Percentiles rank a stretch among this genome's conserved stretches.
Conservation (phyloP, 495 filamentous ascomycete genomes). For the Podospora tetraspora region DNA sequence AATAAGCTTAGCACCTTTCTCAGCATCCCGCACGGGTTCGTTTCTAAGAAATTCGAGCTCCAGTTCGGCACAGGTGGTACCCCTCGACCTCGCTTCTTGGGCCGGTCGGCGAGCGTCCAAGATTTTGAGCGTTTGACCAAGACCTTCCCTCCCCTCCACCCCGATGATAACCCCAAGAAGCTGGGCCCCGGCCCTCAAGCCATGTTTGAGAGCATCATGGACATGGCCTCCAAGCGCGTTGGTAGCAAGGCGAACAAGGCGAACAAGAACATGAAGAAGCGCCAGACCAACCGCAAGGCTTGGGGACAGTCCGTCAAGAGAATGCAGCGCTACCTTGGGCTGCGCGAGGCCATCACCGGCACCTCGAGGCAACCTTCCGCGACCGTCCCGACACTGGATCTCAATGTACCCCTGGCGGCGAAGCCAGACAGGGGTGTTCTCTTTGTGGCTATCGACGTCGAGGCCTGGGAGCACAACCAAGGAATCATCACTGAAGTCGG, state of each 20-base stretch:
- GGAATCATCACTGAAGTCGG: conserved; percentile 76
- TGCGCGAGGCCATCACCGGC: conserved; percentile 35
- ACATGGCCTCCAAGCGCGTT: neutral
- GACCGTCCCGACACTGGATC: conserved; percentile 9
- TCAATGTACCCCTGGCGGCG: conserved; percentile 34
- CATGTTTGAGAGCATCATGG: conserved; percentile 9
- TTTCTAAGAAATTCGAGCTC: conserved; percentile 47
- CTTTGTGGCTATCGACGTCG: conserved; percentile 76
- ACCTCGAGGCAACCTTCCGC: neutral
- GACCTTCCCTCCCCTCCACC: conserved; percentile 21
- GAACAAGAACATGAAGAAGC: conserved; percentile 32
- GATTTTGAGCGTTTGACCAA: conserved; percentile 31
- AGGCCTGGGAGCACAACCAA: conserved; percentile 65
- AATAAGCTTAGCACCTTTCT: conserved; percentile 40
- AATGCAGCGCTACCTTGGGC: conserved; percentile 63
- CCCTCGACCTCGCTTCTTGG: conserved; percentile 60
- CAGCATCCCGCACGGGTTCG: conserved; percentile 44
- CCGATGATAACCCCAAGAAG: conserved; percentile 20
- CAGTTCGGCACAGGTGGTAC: conserved; percentile 52
- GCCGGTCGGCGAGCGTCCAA: conserved; percentile 40
- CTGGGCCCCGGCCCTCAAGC: conserved; percentile 12
- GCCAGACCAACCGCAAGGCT: conserved; percentile 37
- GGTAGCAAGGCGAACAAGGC: conserved; percentile 22
- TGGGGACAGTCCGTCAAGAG: conserved; percentile 52
- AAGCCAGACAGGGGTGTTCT: conserved; percentile 47